A percentile compares a stretch with the other conserved stretches of the same genome.
Conservation (phyloP, 2,329 filamentous ascomycete species). For the Peltaster fructicola region DNA sequence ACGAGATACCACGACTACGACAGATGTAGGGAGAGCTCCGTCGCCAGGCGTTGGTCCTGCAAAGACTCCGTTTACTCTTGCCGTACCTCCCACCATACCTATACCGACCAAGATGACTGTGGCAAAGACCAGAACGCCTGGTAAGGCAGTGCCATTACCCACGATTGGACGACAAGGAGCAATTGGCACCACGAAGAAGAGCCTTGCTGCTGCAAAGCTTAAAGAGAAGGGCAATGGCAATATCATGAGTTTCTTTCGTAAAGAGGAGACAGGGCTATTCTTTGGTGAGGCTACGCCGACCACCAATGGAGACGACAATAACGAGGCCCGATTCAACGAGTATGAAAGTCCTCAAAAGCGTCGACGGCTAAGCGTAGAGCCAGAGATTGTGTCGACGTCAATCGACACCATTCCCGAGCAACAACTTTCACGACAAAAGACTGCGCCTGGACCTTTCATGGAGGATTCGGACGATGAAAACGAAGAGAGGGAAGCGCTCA, state of each 20-base stretch:
- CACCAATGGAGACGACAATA: conserved; percentile 6
- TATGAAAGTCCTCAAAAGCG: conserved; percentile 7
- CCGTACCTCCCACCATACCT: conserved; percentile 13
- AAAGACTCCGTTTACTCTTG: conserved; percentile 16
- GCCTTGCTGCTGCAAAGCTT: conserved; percentile 18
- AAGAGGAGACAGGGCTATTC: conserved; percentile 21
- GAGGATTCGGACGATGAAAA: conserved; percentile 51
- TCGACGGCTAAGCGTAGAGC: conserved; percentile 6
- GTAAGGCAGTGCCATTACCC: conserved; percentile 11
- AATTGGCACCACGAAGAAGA: conserved; percentile 16
- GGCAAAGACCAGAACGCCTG: conserved; percentile 12
- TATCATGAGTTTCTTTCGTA: conserved; percentile 38
- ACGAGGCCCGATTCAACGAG: conserved; percentile 28
- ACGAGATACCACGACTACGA: conserved; percentile 24
- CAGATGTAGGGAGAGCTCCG: conserved; percentile 31
- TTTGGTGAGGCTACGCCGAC: conserved; percentile 14
- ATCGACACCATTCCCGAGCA: conserved; percentile 2
- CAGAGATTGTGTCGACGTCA: conserved; percentile 16
- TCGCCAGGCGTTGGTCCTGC: conserved; percentile 26
- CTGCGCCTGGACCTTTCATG: conserved; percentile 44
- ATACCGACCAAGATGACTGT: conserved; percentile 15
- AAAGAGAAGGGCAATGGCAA: conserved; percentile 30
- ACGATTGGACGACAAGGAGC: conserved; percentile 15
- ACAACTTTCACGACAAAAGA: conserved; percentile 1
- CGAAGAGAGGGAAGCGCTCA: conserved; percentile 14